Base-by-base conservation (phyloP, 176 grass and related monocot genomes). In the Juncus inflexus region DNA sequence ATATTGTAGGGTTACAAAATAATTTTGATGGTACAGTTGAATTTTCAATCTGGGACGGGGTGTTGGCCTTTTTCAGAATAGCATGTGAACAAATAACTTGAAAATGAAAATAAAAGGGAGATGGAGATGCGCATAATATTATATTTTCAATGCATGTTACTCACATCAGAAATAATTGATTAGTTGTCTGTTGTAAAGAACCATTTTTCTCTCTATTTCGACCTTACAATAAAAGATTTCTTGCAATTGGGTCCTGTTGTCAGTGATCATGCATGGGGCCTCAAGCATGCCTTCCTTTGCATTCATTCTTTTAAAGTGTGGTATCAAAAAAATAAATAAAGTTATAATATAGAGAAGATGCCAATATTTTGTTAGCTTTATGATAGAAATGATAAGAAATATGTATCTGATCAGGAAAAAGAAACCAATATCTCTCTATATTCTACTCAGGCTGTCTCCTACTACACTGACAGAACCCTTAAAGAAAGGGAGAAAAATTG, bases 381-480 rank as follows among this genome's bases (percentile, higher is more conserved):
- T 57, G 54, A 57, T 57, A 15, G 5, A 12, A 57, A 57, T 6
- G 43, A 47, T 57, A 13, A 57, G 11, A 57, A 12, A 57, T 57
- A 57, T 11, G 54, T 57, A 57, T 58, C 15, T 45, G 52, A 70
- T 57, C 37, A 13, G 42, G 56, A 57, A 70, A 70, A 70, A 70
- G 52, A 70, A 58, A 38, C 54, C 53, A 58, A 70, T 41, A 40
- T 70, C 53, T 57, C 53, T 57, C 50, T 70, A 70, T 70, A 70
- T 70, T 70, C 52, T 70, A 70, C 67, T 70, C 67, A 70, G 67
- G 37, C 58, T 58, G 67, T 70, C 67, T 70, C 67, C 67, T 58
- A 58, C 67, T 55, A 39, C 67, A 57, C 67, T 70, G 67, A 70
- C 67, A 70, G 56, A 70, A 70, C 53, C 67, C 67, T 70, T 70